Percentiles rank a stretch among this genome's conserved stretches.
phyloP scores from a whole-genome alignment of 139 green algal genomes.

The Yamagishiella unicocca region DNA sequence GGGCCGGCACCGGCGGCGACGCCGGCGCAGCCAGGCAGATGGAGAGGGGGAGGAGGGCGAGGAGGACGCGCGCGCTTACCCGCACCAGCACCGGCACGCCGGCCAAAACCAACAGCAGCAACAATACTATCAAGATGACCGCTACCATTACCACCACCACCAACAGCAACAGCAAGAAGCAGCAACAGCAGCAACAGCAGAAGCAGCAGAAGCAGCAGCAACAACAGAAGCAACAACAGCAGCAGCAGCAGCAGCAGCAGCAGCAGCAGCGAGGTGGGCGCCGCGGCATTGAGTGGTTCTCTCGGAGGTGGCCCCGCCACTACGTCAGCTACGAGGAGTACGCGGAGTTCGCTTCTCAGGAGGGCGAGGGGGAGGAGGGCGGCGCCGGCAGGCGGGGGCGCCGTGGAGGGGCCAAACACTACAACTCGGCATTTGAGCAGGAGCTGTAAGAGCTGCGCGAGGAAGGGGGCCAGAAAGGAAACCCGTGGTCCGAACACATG shows the following conservation, averaged over 20 bases:
- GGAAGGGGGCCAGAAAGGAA: no score
- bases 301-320: neutral
- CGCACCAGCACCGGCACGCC: neutral
- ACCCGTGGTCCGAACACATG: no score
- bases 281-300: constrained; percentile 5
- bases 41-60: neutral
- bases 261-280: neutral
- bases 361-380: no score
- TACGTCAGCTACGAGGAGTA: constrained; percentile 41
- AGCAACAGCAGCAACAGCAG: no score
- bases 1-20: no score
- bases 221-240: no score
- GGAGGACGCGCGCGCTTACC: neutral
- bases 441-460: no score
- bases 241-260: neutral
- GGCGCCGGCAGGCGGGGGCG: neutral
- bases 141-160: constrained; percentile 4
- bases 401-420: constrained; percentile 8
- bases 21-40: neutral
- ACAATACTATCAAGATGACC: neutral
- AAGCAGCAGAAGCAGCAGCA: neutral
- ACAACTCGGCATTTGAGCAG: constrained; percentile 1
- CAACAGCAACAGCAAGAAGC: neutral
- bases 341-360: neutral
- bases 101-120: neutral